These are phyloP conservation scores for Chlamydomonas reinhardtii DNA, from an alignment of 163 green algal species.

Conservation along the genomic window DNA sequence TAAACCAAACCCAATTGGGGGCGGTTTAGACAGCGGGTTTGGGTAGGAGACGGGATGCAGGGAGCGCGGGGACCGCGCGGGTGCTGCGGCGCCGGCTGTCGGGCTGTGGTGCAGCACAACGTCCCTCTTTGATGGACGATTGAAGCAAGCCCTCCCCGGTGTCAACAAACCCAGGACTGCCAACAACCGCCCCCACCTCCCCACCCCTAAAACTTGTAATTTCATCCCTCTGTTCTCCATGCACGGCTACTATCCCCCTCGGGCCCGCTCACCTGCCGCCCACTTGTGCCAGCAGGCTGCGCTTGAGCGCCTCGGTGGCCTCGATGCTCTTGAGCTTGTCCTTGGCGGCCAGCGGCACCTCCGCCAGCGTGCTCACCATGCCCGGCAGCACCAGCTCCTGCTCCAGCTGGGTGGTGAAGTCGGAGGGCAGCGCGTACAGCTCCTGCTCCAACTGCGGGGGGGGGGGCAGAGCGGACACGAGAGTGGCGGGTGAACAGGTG, in stretches of 20 bases:
- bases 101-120: no score
- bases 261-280: constrained; percentile 1
- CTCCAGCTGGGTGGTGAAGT: constrained; percentile 42
- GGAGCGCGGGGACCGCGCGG: not conserved
- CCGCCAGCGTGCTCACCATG: constrained; percentile 31
- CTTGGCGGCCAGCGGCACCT: constrained; percentile 20
- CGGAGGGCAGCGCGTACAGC: constrained; percentile 37
- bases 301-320: constrained; percentile 46
- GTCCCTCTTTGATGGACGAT: no score
- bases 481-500: not conserved
- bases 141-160: no score
- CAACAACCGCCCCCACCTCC: no score
- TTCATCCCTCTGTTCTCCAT: no score
- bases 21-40: no score
- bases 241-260: no score
- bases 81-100: no score
- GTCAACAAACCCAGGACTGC: no score
- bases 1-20: no score
- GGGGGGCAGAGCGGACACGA: not conserved
- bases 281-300: constrained; percentile 33
- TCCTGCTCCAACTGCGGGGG: constrained; percentile 18
- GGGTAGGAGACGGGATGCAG: not conserved
- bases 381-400: constrained; percentile 48
- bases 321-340: constrained; percentile 46
- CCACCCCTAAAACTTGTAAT: no score